Percentiles rank a stretch among this genome's conserved stretches.
Conservation (phyloP, 2,329 filamentous ascomycete species). For the Fusarium sp. region DNA sequence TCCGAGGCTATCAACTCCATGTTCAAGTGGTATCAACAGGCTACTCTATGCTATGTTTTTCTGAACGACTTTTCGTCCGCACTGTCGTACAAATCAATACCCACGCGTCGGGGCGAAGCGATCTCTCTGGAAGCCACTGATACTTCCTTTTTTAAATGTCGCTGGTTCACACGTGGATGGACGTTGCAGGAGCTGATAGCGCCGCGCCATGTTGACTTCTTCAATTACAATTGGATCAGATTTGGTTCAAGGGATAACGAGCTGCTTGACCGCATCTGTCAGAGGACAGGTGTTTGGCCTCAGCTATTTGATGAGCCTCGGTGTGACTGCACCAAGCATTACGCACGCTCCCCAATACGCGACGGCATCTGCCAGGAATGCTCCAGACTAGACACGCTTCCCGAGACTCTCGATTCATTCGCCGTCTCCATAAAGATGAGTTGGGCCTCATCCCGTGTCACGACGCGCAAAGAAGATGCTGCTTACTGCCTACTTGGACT, state of each 20-base stretch:
- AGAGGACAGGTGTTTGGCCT: conserved; percentile 35
- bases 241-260: conserved; percentile 44
- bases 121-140: not conserved
- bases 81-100: not conserved
- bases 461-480: conserved; percentile 48
- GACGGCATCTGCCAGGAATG: conserved; percentile 38
- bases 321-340: conserved; percentile 24
- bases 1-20: conserved; percentile 49
- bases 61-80: conserved; percentile 36
- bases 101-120: not conserved
- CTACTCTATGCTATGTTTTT: conserved; percentile 46
- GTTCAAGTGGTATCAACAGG: conserved; percentile 48
- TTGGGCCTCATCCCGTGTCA: conserved; percentile 47
- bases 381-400: conserved; percentile 24
- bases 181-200: conserved; percentile 51
- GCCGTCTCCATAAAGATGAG: conserved; percentile 46
- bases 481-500: conserved; percentile 51
- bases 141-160: conserved; percentile 31
- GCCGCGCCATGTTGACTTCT: conserved; percentile 47
- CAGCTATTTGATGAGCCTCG: conserved; percentile 38
- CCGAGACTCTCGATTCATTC: conserved; percentile 40
- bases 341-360: conserved; percentile 7
- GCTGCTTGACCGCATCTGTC: conserved; percentile 35
- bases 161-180: conserved; percentile 46
- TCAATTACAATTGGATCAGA: conserved; percentile 44